These are phyloP conservation scores for Annulohypoxylon moriforme DNA, from an alignment of 495 filamentous ascomycete genomes.

Conservation along the genomic window DNA sequence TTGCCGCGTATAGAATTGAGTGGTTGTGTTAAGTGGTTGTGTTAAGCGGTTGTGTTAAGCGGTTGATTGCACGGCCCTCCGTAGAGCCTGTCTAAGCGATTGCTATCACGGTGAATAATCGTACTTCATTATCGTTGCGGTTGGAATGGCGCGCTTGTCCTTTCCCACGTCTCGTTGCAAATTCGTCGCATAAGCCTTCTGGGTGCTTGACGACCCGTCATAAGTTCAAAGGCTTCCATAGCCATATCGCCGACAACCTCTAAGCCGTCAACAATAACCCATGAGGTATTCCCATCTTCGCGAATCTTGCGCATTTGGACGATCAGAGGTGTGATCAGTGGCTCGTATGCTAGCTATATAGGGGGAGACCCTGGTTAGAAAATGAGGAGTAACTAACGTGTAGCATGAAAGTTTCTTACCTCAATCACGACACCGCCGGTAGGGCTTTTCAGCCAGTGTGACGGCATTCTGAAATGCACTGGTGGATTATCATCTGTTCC, in stretches of 20 bases:
- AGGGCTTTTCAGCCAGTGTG: constrained; percentile 77
- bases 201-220: constrained; percentile 84
- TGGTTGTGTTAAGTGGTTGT: background rate
- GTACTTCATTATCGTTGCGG: constrained; percentile 32
- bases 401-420: constrained; percentile 43
- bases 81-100: background rate
- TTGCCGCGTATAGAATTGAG: background rate
- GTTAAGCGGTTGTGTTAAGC: background rate
- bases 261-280: constrained; percentile 83
- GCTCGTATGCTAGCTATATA: constrained; percentile 77
- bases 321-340: constrained; percentile 76
- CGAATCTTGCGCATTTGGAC: constrained; percentile 68
- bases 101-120: background rate
- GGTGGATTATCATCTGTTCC: constrained; percentile 70
- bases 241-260: constrained; percentile 85
- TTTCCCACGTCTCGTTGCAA: constrained; percentile 56
- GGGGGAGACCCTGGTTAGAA: background rate
- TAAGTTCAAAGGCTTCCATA: constrained; percentile 84
- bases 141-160: constrained; percentile 49
- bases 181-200: constrained; percentile 74
- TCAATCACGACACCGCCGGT: constrained; percentile 87
- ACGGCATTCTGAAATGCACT: constrained; percentile 80
- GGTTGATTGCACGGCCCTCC: background rate
- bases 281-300: constrained; percentile 70
- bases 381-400: background rate